These are phyloP conservation scores for Fusarium tricinctum DNA, from an alignment of 2,329 filamentous ascomycete species.

Conservation along the genomic window DNA sequence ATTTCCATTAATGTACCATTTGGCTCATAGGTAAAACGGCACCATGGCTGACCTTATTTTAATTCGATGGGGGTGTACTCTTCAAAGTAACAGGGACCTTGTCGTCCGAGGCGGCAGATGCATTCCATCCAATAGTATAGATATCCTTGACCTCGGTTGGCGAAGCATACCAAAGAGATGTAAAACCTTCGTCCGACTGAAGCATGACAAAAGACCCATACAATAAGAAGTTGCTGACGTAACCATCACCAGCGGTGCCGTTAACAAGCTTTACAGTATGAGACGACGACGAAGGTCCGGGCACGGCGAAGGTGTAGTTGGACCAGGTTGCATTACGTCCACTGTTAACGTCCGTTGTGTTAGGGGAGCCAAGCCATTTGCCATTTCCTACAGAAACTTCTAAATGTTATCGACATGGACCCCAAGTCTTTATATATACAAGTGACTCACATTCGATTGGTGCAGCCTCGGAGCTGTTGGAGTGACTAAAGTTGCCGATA, in stretches of 20 bases:
- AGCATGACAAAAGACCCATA: conserved; percentile 17
- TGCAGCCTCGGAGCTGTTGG: neutral
- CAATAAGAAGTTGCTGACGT: neutral
- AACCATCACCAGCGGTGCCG: neutral
- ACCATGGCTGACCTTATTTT: neutral
- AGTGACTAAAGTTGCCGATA: conserved; percentile 11
- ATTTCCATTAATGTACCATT: too few relatives aligned
- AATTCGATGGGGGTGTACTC: neutral
- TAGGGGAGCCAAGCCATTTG: neutral
- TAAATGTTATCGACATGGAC: neutral
- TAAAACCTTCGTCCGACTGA: neutral
- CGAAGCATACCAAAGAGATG: conserved; percentile 21
- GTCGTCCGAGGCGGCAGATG: neutral
- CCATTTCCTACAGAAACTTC: neutral
- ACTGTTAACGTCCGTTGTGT: neutral
- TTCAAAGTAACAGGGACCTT: conserved; percentile 7
- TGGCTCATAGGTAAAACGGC: too few relatives aligned
- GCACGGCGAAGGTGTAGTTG: conserved; percentile 6
- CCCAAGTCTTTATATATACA: too few relatives aligned
- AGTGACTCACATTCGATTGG: conserved; percentile 1
- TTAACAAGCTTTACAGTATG: conserved; percentile 1
- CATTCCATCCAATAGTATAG: conserved; percentile 13
- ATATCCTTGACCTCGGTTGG: neutral
- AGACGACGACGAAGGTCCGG: neutral
- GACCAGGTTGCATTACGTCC: conserved; percentile 6